These are phyloP conservation scores for Rhododendron kiyosumense DNA, from an alignment of 148 eudicot genomes.

Conservation along the genomic window DNA sequence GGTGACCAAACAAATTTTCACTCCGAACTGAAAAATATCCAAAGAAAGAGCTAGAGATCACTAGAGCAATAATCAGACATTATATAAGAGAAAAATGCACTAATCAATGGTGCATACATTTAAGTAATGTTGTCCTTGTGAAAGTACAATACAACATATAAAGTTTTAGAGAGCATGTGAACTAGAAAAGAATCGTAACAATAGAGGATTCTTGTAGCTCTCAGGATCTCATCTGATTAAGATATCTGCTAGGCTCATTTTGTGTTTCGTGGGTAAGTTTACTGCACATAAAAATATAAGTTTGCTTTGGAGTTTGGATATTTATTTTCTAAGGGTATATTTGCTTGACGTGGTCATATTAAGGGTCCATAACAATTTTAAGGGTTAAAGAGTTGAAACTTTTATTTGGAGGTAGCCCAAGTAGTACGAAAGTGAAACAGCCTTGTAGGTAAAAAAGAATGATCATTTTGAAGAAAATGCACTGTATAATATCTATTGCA, in stretches of 20 bases:
- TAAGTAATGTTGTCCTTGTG: neutral
- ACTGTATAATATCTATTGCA: neutral
- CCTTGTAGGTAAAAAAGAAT: neutral
- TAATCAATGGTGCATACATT: neutral
- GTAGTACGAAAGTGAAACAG: neutral
- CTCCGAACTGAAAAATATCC: conserved; percentile 43
- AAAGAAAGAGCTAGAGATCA: conserved; percentile 8
- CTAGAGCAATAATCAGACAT: neutral
- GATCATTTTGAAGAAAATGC: neutral
- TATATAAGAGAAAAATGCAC: neutral
- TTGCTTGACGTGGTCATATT: neutral
- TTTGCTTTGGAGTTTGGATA: neutral
- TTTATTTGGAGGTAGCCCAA: neutral
- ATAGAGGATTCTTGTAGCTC: neutral
- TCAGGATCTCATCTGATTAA: neutral
- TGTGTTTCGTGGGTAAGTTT: neutral
- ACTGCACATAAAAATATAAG: neutral
- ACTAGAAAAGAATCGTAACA: neutral
- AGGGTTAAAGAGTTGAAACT: neutral
- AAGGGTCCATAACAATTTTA: neutral
- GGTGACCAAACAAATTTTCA: conserved; percentile 64
- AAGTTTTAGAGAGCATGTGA: neutral
- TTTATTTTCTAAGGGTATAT: neutral
- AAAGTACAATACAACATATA: neutral
- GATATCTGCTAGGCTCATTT: neutral